Evolutionary conservation across 768 basidiomycete species (phyloP).

Genomic region (Tricholoma saponaceum): DNA sequence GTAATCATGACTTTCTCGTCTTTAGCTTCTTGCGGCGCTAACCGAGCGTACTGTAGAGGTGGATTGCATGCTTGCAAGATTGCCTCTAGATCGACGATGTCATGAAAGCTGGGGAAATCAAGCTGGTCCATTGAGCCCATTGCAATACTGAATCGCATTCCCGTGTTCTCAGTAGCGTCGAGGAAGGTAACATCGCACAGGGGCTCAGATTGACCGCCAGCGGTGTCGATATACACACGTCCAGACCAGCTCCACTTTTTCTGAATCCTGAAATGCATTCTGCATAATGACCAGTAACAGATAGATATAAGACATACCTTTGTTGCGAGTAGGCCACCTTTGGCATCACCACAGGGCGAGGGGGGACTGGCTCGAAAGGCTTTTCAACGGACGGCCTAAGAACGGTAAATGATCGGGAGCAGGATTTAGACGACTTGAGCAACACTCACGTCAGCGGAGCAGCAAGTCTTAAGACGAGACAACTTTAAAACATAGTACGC

Average conservation of each 20-base stretch:
- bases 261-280: slow-evolving; percentile 36
- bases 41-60: slow-evolving; percentile 48
- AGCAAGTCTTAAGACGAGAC: slow-evolving; percentile 24
- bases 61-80: slow-evolving; percentile 47
- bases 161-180: slow-evolving; percentile 37
- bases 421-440: background rate
- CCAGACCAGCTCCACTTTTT: slow-evolving; percentile 70
- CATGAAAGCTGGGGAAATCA: slow-evolving; percentile 43
- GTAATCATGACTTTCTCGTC: slow-evolving; percentile 38
- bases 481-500: background rate
- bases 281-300: background rate
- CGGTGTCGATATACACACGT: slow-evolving; percentile 39
- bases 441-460: slow-evolving; percentile 28
- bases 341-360: slow-evolving; percentile 15
- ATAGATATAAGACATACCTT: slow-evolving; percentile 14
- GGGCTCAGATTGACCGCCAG: slow-evolving; percentile 32
- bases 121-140: slow-evolving; percentile 39
- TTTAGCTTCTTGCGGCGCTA: slow-evolving; percentile 35
- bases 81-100: slow-evolving; percentile 39
- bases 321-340: slow-evolving; percentile 9
- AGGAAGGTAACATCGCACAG: slow-evolving; percentile 47
- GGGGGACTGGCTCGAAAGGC: slow-evolving; percentile 18
- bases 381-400: slow-evolving; percentile 20
- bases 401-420: background rate
- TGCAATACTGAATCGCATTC: slow-evolving; percentile 46